Base-by-base conservation (phyloP, 805 yeast genomes). In the Saccharomycopsis schoenii region DNA sequence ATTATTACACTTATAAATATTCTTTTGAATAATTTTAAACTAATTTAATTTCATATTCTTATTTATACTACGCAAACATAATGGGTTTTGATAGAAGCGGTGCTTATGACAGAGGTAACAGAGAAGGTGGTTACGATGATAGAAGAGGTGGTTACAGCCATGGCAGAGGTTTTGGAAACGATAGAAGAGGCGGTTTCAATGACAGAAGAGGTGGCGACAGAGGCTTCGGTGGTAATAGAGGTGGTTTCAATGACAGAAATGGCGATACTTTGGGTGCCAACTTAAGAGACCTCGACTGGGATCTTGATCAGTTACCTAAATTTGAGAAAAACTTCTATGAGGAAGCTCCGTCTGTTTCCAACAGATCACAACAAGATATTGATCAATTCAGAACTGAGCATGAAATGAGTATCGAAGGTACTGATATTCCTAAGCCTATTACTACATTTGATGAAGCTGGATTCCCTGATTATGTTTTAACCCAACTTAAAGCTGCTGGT, bases 381-480 rank as follows among this genome's bases (percentile, higher is more conserved):
- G 74, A 71, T 34, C 80, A 76, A 55, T 94, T 92, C 80, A 86
- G 99, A 80, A 80, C 80, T 63, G 84, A 84, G 69, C 80, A 86
- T 73, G 93, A 90, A 70, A 94, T 94, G 98, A 85, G 86, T 63
- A 81, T 88, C 65, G 73, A 76, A 63, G 99, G 99, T 69, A 72
- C 77, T 57, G 88, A 91, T 67, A 89, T 94, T 68, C 98, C 98
- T 68, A 88, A 91, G 77, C 99, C 99, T 69, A 88, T 94, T 71
- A 85, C 93, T 67, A 69, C 82, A 57, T 94, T 94, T 69, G 97
- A 94, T 67, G 98, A 94, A 80, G 97, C 97, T 71, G 97, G 97
- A 56, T 93, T 94, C 83, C 99, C 99, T 67, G 88, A 84, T 68
- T 92, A 93, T 73, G 97, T 93, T 55, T 80, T 94, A 71, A 79